These are phyloP conservation scores for Penicillium polonicum DNA, from an alignment of 2,329 filamentous ascomycete genomes.

Conservation along the genomic window DNA sequence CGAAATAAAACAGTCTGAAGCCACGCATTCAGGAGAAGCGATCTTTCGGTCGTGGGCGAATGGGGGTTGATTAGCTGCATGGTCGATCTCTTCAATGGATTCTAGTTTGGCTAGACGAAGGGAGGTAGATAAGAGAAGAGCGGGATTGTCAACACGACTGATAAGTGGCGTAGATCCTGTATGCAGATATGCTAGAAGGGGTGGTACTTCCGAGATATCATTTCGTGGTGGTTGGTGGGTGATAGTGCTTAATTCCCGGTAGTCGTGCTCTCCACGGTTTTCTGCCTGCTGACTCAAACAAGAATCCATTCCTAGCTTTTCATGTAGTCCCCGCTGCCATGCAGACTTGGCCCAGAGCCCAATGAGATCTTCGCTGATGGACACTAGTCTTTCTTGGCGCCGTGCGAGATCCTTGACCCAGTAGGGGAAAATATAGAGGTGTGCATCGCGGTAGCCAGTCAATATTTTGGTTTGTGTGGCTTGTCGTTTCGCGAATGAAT, in stretches of 20 bases:
- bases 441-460: slow-evolving; percentile 1
- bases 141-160: neutral
- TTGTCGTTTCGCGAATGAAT: neutral
- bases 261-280: neutral
- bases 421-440: slow-evolving; percentile 3
- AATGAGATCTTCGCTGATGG: slow-evolving; percentile 1
- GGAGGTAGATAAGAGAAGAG: neutral
- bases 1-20: neutral
- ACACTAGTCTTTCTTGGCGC: neutral
- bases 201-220: neutral
- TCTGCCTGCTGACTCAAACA: neutral
- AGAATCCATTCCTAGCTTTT: neutral
- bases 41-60: neutral
- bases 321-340: neutral
- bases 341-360: neutral
- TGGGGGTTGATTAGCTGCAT: neutral
- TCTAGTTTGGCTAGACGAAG: slow-evolving; percentile 1
- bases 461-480: neutral
- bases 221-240: neutral
- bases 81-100: neutral
- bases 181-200: neutral
- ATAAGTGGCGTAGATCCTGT: neutral
- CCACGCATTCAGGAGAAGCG: neutral
- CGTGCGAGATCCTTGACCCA: neutral
- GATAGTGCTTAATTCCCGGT: neutral